Percentiles rank a stretch among this genome's conserved stretches.
phyloP scores from a whole-genome alignment of 2,329 filamentous ascomycete genomes.

The Phyllosticta citriasiana region DNA sequence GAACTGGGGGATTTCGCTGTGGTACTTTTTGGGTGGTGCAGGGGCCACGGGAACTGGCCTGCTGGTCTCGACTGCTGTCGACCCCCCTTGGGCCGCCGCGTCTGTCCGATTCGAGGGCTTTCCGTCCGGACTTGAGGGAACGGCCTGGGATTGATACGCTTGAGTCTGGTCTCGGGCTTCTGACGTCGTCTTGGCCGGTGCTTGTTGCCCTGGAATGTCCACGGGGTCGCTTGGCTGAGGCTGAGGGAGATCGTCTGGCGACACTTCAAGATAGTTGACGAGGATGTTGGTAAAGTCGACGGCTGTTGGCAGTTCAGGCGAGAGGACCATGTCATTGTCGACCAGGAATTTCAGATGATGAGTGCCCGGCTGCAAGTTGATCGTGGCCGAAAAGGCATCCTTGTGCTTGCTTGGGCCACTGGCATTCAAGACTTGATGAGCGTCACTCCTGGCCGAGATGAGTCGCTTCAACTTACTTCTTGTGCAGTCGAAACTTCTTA shows the following conservation, averaged over 20 bases:
- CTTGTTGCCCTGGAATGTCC: slow-evolving; percentile 16
- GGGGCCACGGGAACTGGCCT: slow-evolving; percentile 16
- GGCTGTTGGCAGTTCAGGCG: slow-evolving; percentile 77
- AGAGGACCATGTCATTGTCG: slow-evolving; percentile 86
- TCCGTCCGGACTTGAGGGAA: slow-evolving; percentile 23
- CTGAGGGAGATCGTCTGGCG: slow-evolving; percentile 55
- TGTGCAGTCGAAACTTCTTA: slow-evolving; percentile 78
- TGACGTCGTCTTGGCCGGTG: neutral
- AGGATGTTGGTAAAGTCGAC: slow-evolving; percentile 97
- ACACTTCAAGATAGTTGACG: slow-evolving; percentile 96
- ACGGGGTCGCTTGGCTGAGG: slow-evolving; percentile 16
- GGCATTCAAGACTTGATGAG: slow-evolving; percentile 7
- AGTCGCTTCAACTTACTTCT: slow-evolving; percentile 55
- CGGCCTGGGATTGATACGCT: slow-evolving; percentile 35
- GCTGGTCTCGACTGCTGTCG: slow-evolving; percentile 16
- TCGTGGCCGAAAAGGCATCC: slow-evolving; percentile 62
- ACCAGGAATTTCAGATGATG: slow-evolving; percentile 96
- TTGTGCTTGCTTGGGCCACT: slow-evolving; percentile 33
- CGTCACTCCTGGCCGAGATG: neutral
- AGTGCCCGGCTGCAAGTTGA: slow-evolving; percentile 82
- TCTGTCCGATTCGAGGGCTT: slow-evolving; percentile 14
- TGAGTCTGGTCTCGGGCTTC: slow-evolving; percentile 17
- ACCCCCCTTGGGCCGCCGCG: slow-evolving; percentile 18
- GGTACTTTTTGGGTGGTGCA: slow-evolving; percentile 51
- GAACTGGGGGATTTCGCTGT: slow-evolving; percentile 69